Base-by-base conservation (phyloP, 345 rosid species). In the Geranium rotundifolium region DNA sequence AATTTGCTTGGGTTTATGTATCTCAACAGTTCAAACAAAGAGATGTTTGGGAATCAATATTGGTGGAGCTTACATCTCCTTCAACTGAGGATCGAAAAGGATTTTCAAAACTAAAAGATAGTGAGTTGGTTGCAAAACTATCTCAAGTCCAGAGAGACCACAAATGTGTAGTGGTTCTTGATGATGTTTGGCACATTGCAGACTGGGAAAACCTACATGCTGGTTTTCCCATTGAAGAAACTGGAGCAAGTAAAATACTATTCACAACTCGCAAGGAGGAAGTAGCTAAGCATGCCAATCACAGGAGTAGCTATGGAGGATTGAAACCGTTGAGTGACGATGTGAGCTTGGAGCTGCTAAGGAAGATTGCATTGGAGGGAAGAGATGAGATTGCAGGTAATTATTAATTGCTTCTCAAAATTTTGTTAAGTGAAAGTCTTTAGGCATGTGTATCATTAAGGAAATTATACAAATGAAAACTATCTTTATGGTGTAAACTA, bases 1-100 rank as follows among this genome's bases (percentile, higher is more conserved):
- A 67, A 0, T 67, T 78, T 5, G 80, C 83, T 56, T 76, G 79
- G 85, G 76, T 68, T 30, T 75, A 60, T 41, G 59, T 83, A 31
- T 80, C 88, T 18, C 75, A 67, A 15, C 72, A 69, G 18, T 76
- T 67, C 69, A 61, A 67, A 4, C 34, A 0, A 18, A 78, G 66
- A 52, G 69, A 67, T 50, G 69, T 76, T 17, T 69, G 71, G 80
- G 19, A 66, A 17, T 74, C 4, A 27, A 76, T 78, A 30, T n/a
- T 81, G 30, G 8, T 76, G 17, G 19, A 62, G 19, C 41, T 80
- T 18, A 67, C 69, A 17, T 61, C 73, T 4, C 73, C 73, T 0
- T 69, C 68, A 6, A 61, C 34, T 3, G 56, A 56, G 54, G 64
- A 67, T 62, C 61, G 76, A 52, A 75, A 71, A 10, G 62, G 65